These are phyloP conservation scores for Plasmodium berghei DNA, from an alignment of 169 alveolate genomes.

Conservation along the genomic window DNA sequence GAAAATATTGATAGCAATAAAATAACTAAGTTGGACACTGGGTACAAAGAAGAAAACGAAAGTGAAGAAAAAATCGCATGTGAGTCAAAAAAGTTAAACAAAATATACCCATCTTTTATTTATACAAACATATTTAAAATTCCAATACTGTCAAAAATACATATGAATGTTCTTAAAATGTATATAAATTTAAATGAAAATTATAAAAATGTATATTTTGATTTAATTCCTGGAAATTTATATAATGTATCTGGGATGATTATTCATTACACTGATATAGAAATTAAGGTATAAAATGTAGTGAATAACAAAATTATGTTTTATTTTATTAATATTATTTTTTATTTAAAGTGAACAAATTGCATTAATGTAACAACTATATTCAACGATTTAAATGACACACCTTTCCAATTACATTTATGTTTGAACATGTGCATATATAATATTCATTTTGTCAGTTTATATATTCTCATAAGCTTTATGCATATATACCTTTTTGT, in stretches of 20 bases:
- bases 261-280: slow-evolving; percentile 67
- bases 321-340: too few relatives aligned
- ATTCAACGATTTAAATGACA: neutral
- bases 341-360: neutral
- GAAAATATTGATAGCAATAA: neutral
- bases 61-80: neutral
- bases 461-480: neutral
- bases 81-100: neutral
- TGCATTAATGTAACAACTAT: neutral
- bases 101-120: slow-evolving; percentile 57
- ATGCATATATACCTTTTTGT: neutral
- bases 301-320: neutral
- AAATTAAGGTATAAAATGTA: slow-evolving; percentile 26
- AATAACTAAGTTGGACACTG: neutral
- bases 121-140: slow-evolving; percentile 60
- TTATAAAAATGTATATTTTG: slow-evolving; percentile 22
- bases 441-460: too few relatives aligned
- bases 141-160: slow-evolving; percentile 55
- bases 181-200: slow-evolving; percentile 14
- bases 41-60: neutral
- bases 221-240: slow-evolving; percentile 57
- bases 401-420: neutral
- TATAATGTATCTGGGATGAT: slow-evolving; percentile 52
- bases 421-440: neutral
- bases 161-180: slow-evolving; percentile 25